A percentile compares a stretch with the other conserved stretches of the same genome.
Conservation (phyloP, 345 rosid genomes). For the Arabidopsis suecica region DNA sequence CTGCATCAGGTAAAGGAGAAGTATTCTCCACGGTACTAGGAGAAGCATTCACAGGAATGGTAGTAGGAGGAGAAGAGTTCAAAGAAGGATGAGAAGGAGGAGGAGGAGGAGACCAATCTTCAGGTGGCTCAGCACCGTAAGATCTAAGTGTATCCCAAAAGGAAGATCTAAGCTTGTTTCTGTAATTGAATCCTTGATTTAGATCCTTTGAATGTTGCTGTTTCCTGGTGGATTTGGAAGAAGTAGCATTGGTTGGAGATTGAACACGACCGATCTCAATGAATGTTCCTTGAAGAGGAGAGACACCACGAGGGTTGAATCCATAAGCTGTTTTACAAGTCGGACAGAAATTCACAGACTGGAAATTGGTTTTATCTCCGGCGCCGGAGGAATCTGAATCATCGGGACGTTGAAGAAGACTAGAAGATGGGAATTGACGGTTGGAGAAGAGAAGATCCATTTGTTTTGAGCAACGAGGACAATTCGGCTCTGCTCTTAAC, state of each 20-base stretch:
- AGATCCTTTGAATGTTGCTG: slow-evolving; percentile 33
- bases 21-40: slow-evolving; percentile 8
- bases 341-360: slow-evolving; percentile 85
- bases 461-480: slow-evolving; percentile 90
- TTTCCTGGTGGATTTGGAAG: slow-evolving; percentile 38
- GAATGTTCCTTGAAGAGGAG: slow-evolving; percentile 91
- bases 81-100: slow-evolving; percentile 54
- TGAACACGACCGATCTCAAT: slow-evolving; percentile 71
- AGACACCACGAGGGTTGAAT: slow-evolving; percentile 63
- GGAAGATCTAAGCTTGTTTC: slow-evolving; percentile 58
- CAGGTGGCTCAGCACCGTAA: slow-evolving; percentile 72
- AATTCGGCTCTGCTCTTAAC: slow-evolving; percentile 85
- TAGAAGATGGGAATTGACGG: slow-evolving; percentile 52
- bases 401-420: slow-evolving; percentile 49
- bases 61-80: slow-evolving; percentile 56
- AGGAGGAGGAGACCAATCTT: slow-evolving; percentile 68
- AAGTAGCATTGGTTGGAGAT: slow-evolving; percentile 35
- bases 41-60: slow-evolving; percentile 52
- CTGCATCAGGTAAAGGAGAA: slow-evolving; percentile 50
- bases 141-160: slow-evolving; percentile 80
- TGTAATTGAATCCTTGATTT: slow-evolving; percentile 43
- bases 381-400: slow-evolving; percentile 27
- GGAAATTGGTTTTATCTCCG: slow-evolving; percentile 43
- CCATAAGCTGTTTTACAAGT: slow-evolving; percentile 88
- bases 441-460: slow-evolving; percentile 85